Percentiles rank a stretch among this genome's conserved stretches.
Conservation (phyloP, 768 basidiomycete genomes). For the Clathrus columnatus region DNA sequence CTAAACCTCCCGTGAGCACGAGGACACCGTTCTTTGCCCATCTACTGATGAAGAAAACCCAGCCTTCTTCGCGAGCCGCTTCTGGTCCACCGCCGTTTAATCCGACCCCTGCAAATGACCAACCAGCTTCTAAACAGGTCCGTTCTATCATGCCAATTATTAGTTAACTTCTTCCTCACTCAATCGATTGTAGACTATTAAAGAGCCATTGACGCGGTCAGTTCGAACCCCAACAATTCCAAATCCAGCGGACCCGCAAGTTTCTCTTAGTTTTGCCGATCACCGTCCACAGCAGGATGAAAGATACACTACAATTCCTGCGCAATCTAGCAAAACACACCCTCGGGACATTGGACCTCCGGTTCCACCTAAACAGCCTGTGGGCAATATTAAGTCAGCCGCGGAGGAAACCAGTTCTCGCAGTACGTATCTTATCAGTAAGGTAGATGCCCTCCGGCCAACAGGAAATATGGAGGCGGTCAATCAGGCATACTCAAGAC, state of each 20-base stretch:
- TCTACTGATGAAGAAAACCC: background rate
- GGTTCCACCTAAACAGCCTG: background rate
- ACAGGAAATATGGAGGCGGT: background rate
- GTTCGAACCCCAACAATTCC: background rate
- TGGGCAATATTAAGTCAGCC: background rate
- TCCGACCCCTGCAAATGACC: conserved; percentile 2
- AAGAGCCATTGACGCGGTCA: background rate
- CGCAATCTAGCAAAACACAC: background rate
- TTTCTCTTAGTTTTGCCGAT: too few species aligned
- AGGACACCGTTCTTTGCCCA: background rate
- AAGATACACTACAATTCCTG: background rate
- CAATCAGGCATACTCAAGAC: background rate
- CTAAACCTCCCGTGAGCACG: conserved; percentile 7
- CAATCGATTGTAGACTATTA: background rate
- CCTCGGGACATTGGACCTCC: background rate
- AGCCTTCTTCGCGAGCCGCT: background rate
- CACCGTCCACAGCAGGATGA: too few species aligned
- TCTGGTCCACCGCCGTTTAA: conserved; percentile 8
- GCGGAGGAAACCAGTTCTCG: background rate
- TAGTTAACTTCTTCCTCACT: background rate
- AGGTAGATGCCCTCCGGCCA: background rate
- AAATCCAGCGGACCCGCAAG: too few species aligned
- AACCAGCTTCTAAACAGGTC: background rate
- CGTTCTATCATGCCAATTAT: background rate
- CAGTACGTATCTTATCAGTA: background rate